These are phyloP conservation scores for Copromyces sp. DNA, from an alignment of 495 filamentous ascomycete species.

Conservation along the genomic window DNA sequence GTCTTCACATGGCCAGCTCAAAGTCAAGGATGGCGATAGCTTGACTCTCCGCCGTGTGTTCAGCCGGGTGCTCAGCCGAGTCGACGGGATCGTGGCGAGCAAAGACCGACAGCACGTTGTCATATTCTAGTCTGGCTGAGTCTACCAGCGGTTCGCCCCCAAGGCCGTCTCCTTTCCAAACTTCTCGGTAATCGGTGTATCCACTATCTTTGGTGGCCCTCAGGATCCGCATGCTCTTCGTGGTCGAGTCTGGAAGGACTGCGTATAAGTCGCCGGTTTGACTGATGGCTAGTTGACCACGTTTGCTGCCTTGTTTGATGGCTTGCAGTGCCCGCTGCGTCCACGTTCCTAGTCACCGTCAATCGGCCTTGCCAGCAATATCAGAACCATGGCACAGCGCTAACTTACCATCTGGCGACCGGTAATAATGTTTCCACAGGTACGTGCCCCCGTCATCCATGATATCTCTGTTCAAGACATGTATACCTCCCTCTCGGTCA, in stretches of 20 bases:
- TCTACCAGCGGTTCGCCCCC: constrained; percentile 32
- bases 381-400: background rate
- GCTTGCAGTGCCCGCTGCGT: constrained; percentile 17
- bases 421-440: constrained; percentile 39
- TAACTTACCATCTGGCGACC: constrained; percentile 24
- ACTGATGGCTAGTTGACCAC: constrained; percentile 26
- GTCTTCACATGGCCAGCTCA: constrained; percentile 7
- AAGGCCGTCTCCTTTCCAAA: constrained; percentile 23
- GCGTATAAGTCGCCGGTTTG: constrained; percentile 26
- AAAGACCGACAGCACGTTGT: constrained; percentile 30
- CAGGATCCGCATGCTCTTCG: constrained; percentile 20
- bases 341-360: constrained; percentile 18
- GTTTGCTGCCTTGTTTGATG: constrained; percentile 21
- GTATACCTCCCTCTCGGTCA: constrained; percentile 32
- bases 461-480: constrained; percentile 36
- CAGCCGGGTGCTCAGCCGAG: background rate
- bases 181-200: constrained; percentile 22
- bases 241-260: constrained; percentile 23
- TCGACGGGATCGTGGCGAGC: constrained; percentile 11
- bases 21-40: constrained; percentile 30
- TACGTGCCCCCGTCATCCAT: constrained; percentile 14
- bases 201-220: constrained; percentile 16
- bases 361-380: background rate
- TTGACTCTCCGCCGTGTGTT: background rate
- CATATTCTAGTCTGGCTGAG: constrained; percentile 21